Percentiles rank a stretch among this genome's conserved stretches.
phyloP scores from a whole-genome alignment of 1,284 basidiomycete genomes.

The Cryptococcus wingfieldii region DNA sequence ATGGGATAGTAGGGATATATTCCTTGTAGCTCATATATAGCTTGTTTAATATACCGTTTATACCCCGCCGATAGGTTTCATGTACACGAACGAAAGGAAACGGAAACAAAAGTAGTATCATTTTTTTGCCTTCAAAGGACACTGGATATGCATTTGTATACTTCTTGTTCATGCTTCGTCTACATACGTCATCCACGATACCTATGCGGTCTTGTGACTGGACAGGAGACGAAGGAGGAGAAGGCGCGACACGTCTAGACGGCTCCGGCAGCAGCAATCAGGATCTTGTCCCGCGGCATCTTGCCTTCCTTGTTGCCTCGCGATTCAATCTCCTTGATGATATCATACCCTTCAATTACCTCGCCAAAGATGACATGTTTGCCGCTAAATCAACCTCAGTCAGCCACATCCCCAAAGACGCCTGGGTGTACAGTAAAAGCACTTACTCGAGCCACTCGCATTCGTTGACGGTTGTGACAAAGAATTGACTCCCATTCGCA shows the following conservation, averaged over 20 bases:
- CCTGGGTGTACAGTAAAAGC: background rate
- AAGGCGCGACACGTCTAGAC: conserved; percentile 6
- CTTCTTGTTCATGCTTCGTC: no score
- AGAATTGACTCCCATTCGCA: conserved; percentile 49
- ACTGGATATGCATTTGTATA: no score
- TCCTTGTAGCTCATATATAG: no score
- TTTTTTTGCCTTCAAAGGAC: no score
- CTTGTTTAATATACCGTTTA: no score
- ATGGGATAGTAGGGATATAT: no score
- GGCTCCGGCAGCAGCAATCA: conserved; percentile 46
- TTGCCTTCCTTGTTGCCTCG: conserved; percentile 41
- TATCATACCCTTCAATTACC: conserved; percentile 78
- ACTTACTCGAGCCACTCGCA: conserved; percentile 58
- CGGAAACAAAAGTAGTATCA: no score
- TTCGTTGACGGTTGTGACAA: conserved; percentile 68
- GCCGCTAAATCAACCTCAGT: conserved; percentile 34
- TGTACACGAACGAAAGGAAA: no score
- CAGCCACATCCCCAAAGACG: background rate
- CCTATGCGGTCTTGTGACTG: background rate
- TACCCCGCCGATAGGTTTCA: no score
- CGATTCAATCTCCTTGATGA: conserved; percentile 62
- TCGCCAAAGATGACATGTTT: conserved; percentile 74
- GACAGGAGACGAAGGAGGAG: background rate
- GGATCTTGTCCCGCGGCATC: conserved; percentile 33
- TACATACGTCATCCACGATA: background rate